Evolutionary conservation across 1,139 yeast genomes (phyloP).

Genomic region (Meyerozyma sp.): DNA sequence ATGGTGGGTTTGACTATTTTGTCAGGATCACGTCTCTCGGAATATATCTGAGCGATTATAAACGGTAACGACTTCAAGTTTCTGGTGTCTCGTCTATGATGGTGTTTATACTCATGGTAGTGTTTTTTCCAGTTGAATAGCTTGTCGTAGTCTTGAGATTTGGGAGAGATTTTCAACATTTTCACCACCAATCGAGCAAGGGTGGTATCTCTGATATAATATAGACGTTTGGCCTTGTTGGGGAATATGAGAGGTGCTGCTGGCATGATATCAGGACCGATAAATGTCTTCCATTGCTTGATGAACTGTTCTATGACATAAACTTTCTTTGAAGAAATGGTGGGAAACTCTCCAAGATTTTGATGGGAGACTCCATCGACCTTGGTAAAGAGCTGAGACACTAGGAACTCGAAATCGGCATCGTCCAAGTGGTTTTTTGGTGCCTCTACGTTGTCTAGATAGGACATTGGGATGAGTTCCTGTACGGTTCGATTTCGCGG

Average conservation of each 20-base stretch:
- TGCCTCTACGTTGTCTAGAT: slow-evolving; percentile 6
- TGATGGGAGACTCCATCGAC: slow-evolving; percentile 25
- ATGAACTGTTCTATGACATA: slow-evolving; percentile 43
- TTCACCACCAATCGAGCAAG: slow-evolving; percentile 39
- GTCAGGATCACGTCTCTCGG: slow-evolving; percentile 33
- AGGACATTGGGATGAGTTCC: slow-evolving; percentile 7
- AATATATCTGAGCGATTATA: slow-evolving; percentile 41
- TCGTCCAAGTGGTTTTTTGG: slow-evolving; percentile 8
- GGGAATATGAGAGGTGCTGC: slow-evolving; percentile 62
- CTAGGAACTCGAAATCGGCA: slow-evolving; percentile 27
- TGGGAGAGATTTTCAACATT: slow-evolving; percentile 30
- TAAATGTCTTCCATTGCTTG: slow-evolving; percentile 53
- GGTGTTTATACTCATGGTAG: slow-evolving; percentile 25
- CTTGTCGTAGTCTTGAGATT: slow-evolving; percentile 29
- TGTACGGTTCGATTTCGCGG: too few species aligned
- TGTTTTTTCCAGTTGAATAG: slow-evolving; percentile 36
- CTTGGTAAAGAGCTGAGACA: slow-evolving; percentile 27
- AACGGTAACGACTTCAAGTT: slow-evolving; percentile 32
- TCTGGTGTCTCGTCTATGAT: slow-evolving; percentile 28
- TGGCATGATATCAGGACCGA: slow-evolving; percentile 70
- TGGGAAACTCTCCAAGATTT: slow-evolving; percentile 21
- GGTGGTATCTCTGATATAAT: slow-evolving; percentile 48
- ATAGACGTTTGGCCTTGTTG: slow-evolving; percentile 50
- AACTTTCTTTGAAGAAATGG: slow-evolving; percentile 27
- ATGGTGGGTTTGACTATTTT: slow-evolving; percentile 39